Base-by-base conservation (phyloP, 495 filamentous ascomycete genomes). In the Friedmanniomyces endolithicus region DNA sequence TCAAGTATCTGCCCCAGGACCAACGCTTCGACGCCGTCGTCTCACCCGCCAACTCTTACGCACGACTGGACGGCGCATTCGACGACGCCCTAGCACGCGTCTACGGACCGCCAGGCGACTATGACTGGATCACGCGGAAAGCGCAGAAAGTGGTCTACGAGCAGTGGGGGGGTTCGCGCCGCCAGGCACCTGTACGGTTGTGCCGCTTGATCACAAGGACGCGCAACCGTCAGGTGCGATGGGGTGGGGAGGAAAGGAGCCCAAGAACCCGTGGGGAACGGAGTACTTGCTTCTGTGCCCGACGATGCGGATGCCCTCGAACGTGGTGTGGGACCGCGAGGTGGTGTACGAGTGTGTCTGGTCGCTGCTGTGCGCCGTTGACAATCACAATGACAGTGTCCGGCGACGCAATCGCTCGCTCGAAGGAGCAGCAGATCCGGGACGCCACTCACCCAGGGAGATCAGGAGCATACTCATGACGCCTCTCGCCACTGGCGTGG, bases 291-390 rank as follows among this genome's bases (percentile, higher is more conserved):
- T 69, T 8, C 53, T 78, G 17, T 78, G 75, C 63, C 75, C 75
- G 29, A 77, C 75, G 9, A 78, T 77, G 75, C 59, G 70, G 24
- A 60, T 69, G 16, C 75, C 74, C 0, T 34, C 59, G 2, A 39
- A 64, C 50, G 71, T 67, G 20, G 40, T 17, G 17, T 78, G 75
- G 75, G 71, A 78, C 57, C 70, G 72, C 1, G 76, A 77, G 63
- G 65, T 78, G n/a, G 71, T 77, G 19, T 77, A 75, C 54, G 70
- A 77, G 60, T 74, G 76, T 64, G 60, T 73, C 1, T 77, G 76
- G 76, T 72, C 71, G 58, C 53, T 78, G 57, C 35, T 78, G 39
- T 70, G 67, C 60, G 63, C 70, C 52, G 53, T 77, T 22, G 72
- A 75, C 50, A 66, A 69, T 11, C 67, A 69, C 56, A 78, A 78